Evolutionary conservation across 768 basidiomycete genomes (phyloP).

Genomic region (Pleurotus tuber-regium): DNA sequence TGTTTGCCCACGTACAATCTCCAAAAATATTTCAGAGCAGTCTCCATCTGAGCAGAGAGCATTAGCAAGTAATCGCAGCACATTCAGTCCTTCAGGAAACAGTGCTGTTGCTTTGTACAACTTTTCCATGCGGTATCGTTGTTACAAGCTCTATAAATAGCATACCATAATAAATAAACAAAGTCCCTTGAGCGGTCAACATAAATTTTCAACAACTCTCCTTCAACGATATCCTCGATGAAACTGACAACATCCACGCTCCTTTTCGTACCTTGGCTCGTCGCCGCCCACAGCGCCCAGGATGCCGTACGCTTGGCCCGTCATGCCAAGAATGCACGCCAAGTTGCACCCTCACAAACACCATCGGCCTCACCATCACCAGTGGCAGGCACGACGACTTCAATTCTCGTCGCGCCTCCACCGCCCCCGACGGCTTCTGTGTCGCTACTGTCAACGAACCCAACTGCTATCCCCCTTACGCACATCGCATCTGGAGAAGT

Average conservation of each 20-base stretch:
- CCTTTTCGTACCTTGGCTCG: constrained; percentile 33
- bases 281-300: constrained; percentile 33
- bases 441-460: constrained; percentile 47
- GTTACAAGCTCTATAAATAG: too few relatives aligned
- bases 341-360: constrained; percentile 20
- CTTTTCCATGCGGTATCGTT: too few relatives aligned
- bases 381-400: background rate
- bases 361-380: constrained; percentile 12
- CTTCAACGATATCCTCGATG: constrained; percentile 13
- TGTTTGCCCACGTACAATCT: too few relatives aligned
- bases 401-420: constrained; percentile 1
- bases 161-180: too few relatives aligned
- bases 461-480: constrained; percentile 56
- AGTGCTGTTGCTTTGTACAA: too few relatives aligned
- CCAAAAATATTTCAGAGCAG: too few relatives aligned
- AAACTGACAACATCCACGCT: constrained; percentile 15
- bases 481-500: constrained; percentile 42
- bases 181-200: background rate
- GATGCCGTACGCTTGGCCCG: constrained; percentile 12
- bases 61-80: too few relatives aligned
- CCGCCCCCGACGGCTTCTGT: constrained; percentile 23
- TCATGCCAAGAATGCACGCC: constrained; percentile 27
- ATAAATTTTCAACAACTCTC: constrained; percentile 22
- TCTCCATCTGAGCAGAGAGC: too few relatives aligned
- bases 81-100: too few relatives aligned